These are phyloP conservation scores for Saccharomyces pastorianus DNA, from an alignment of 1,139 yeast genomes.

Conservation along the genomic window DNA sequence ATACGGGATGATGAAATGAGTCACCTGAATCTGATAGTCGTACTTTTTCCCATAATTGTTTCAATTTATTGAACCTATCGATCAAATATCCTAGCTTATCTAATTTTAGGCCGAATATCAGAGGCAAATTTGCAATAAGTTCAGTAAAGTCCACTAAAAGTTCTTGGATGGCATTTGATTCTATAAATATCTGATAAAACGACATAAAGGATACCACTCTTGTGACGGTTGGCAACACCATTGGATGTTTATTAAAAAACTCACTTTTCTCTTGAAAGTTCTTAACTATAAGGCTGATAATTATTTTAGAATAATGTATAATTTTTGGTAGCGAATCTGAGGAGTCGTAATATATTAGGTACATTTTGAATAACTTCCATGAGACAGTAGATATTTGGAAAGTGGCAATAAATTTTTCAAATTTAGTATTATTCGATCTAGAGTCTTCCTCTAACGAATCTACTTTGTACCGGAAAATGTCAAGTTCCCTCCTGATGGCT, in stretches of 20 bases:
- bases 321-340: slow-evolving; percentile 16
- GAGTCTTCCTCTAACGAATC: slow-evolving; percentile 9
- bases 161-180: slow-evolving; percentile 16
- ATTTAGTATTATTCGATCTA: slow-evolving; percentile 15
- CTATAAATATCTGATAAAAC: slow-evolving; percentile 21
- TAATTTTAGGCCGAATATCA: slow-evolving; percentile 24
- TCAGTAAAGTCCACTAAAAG: slow-evolving; percentile 21
- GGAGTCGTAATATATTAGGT: slow-evolving; percentile 19
- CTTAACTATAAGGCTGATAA: slow-evolving; percentile 18
- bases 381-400: slow-evolving; percentile 16
- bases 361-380: slow-evolving; percentile 26
- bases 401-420: slow-evolving; percentile 21
- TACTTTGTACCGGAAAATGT: slow-evolving; percentile 16
- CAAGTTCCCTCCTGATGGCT: slow-evolving; percentile 22
- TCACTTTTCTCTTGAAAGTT: slow-evolving; percentile 13
- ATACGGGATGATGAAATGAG: slow-evolving; percentile 23
- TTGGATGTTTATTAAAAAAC: slow-evolving; percentile 23
- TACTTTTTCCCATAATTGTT: slow-evolving; percentile 20
- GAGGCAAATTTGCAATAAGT: slow-evolving; percentile 14
- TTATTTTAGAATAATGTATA: slow-evolving; percentile 14
- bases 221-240: slow-evolving; percentile 17
- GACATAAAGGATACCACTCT: slow-evolving; percentile 22
- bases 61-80: slow-evolving; percentile 19
- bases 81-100: slow-evolving; percentile 37
- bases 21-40: slow-evolving; percentile 17